Evolutionary conservation across 257 asterid species (phyloP).

Genomic region (Solanum ahanhuiri): DNA sequence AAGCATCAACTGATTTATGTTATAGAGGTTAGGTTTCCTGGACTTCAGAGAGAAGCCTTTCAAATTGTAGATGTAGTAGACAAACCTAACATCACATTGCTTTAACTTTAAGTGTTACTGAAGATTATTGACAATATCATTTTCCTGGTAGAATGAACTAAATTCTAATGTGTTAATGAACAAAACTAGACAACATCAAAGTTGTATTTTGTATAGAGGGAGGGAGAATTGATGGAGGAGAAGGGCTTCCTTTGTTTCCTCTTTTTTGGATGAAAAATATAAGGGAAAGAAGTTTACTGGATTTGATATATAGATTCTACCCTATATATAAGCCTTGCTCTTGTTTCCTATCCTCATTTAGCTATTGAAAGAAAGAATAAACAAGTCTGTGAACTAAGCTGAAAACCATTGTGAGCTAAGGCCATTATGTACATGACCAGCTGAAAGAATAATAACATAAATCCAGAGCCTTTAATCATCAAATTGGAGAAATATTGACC

Average conservation of each 20-base stretch:
- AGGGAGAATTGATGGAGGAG: neutral
- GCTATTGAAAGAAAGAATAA: neutral
- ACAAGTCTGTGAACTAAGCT: neutral
- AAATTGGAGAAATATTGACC: neutral
- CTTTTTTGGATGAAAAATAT: neutral
- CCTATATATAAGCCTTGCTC: neutral
- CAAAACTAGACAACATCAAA: neutral
- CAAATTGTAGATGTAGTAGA: neutral
- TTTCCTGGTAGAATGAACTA: neutral
- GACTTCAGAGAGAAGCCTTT: neutral
- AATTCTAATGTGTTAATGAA: neutral
- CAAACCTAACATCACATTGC: neutral
- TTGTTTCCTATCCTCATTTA: neutral
- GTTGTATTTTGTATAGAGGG: neutral
- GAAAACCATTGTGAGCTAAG: neutral
- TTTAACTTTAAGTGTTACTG: neutral
- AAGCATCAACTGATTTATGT: neutral
- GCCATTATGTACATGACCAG: neutral
- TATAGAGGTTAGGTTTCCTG: neutral
- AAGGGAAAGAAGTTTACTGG: neutral
- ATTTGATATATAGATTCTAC: neutral
- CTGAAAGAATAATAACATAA: neutral
- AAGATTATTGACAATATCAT: neutral
- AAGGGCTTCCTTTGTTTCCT: neutral
- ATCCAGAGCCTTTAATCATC: neutral